Percentiles rank a stretch among this genome's conserved stretches.
Conservation (phyloP, 768 basidiomycete species). For the Harrya chromipes region DNA sequence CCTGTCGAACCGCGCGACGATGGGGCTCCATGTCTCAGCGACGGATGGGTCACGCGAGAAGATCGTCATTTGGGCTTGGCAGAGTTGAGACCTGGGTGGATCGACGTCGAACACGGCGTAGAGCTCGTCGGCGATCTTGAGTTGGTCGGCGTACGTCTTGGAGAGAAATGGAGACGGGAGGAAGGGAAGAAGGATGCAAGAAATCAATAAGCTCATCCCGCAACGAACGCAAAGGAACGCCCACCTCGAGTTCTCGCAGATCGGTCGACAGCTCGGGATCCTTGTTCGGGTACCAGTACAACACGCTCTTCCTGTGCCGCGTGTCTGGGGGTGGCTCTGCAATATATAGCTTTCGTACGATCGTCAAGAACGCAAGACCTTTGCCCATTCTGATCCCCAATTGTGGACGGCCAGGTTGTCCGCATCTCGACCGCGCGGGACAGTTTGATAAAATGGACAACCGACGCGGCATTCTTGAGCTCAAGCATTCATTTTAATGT, state of each 20-base stretch:
- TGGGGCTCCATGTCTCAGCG: constrained; percentile 43
- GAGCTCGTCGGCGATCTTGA: constrained; percentile 54
- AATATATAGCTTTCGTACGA: constrained; percentile 55
- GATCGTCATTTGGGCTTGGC: constrained; percentile 52
- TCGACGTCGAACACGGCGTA: constrained; percentile 42
- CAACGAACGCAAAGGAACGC: not conserved
- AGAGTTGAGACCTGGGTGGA: constrained; percentile 50
- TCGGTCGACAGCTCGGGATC: constrained; percentile 49
- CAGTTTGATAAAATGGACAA: constrained; percentile 53
- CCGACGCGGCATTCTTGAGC: constrained; percentile 50
- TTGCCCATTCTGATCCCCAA: constrained; percentile 49
- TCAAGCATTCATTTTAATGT: too few species aligned
- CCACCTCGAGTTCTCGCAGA: constrained; percentile 50
- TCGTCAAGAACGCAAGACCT: constrained; percentile 60
- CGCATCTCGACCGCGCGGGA: constrained; percentile 63
- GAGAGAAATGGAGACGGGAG: constrained; percentile 10
- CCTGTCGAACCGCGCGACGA: constrained; percentile 39
- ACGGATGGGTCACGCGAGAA: constrained; percentile 44
- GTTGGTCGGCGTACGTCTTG: constrained; percentile 39
- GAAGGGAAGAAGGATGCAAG: too few species aligned
- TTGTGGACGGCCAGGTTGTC: constrained; percentile 49
- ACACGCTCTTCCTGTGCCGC: constrained; percentile 54
- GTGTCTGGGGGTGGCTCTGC: constrained; percentile 59
- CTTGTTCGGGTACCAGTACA: constrained; percentile 55
- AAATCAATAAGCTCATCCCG: too few species aligned